Base-by-base conservation (phyloP, 1,284 basidiomycete genomes). In the Stygiomarasmius scandens region DNA sequence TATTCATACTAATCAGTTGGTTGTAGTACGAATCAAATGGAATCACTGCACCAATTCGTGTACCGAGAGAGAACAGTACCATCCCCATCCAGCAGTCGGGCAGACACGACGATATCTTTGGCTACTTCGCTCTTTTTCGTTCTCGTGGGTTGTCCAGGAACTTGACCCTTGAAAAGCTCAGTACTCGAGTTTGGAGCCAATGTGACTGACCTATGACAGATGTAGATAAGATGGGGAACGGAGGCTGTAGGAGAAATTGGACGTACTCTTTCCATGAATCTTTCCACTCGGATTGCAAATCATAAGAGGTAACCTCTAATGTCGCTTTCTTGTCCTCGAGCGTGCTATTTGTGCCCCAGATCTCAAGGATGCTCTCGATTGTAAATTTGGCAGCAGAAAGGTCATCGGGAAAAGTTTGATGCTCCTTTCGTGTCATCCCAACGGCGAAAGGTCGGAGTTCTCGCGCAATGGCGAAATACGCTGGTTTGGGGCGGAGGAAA, bases 281-380 rank as follows among this genome's bases (percentile, higher is more conserved):
- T 25, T 71, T 80, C 83, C 85, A 86, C 51, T 82, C 75, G 25
- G 86, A 79, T 41, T 82, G 69, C 48, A 92, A 71, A 67, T 94
- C 89, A 68, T 89, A 93, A 4, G 82, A 80, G 24, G 81, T 80
- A 47, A 95, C 80, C 61, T 89, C 85, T 58, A 95, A 75, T 16
- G 70, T 83, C 32, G 75, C 86, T 16, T 73, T 72, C 68, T 86
- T 86, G 63, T 81, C 75, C 23, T 70, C 54, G 12, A 92, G 74
- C 6, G 85, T 87, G 64, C 85, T 86, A 74, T 93, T 95, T 55
- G 90, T 90, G 9, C 83, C 92, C 93, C 93, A 95, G 44, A 95
- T 80, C 71, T 93, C 84, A 52, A 94, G 71, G 58, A 79, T 69
- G 38, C 81, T 84, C 58, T 85, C 80, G 66, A 94, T 86, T 25